Evolutionary conservation across 306 rosid species (phyloP).

Genomic region (Castanospermum australe): DNA sequence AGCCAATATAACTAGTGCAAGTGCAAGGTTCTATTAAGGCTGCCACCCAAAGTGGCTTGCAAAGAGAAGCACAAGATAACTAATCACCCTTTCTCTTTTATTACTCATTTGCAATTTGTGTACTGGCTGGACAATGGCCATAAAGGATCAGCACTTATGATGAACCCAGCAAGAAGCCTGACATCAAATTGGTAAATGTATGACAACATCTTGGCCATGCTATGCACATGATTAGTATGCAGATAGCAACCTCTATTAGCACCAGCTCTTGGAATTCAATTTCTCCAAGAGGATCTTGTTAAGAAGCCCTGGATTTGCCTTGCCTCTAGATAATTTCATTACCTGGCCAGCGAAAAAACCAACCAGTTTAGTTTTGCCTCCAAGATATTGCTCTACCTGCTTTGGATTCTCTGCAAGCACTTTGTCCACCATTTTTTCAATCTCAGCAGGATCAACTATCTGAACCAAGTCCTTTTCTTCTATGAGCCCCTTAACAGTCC

Average conservation of each 20-base stretch:
- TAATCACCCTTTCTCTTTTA: not conserved
- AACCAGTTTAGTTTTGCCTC: constrained; percentile 85
- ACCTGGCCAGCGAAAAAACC: constrained; percentile 93
- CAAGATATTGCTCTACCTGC: constrained; percentile 80
- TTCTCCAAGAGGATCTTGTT: constrained; percentile 86
- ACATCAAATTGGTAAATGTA: not conserved
- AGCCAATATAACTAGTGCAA: not conserved
- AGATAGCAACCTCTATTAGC: not conserved
- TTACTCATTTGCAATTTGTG: not conserved
- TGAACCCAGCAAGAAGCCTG: not conserved
- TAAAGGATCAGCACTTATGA: not conserved
- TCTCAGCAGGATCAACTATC: constrained; percentile 84
- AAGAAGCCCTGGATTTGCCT: constrained; percentile 86
- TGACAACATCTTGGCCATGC: not conserved
- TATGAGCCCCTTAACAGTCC: constrained; percentile 80
- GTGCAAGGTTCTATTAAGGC: not conserved
- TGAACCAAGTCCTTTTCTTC: constrained; percentile 87
- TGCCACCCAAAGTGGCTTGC: not conserved
- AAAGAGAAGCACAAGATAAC: constrained; percentile 1
- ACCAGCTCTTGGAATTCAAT: constrained; percentile 71
- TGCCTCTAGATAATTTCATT: constrained; percentile 92
- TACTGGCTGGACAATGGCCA: not conserved
- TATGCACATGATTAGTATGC: not conserved
- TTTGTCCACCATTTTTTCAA: constrained; percentile 78
- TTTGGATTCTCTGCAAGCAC: constrained; percentile 85